Evolutionary conservation across 2,329 filamentous ascomycete species (phyloP).

Genomic region (Ilyonectria robusta): DNA sequence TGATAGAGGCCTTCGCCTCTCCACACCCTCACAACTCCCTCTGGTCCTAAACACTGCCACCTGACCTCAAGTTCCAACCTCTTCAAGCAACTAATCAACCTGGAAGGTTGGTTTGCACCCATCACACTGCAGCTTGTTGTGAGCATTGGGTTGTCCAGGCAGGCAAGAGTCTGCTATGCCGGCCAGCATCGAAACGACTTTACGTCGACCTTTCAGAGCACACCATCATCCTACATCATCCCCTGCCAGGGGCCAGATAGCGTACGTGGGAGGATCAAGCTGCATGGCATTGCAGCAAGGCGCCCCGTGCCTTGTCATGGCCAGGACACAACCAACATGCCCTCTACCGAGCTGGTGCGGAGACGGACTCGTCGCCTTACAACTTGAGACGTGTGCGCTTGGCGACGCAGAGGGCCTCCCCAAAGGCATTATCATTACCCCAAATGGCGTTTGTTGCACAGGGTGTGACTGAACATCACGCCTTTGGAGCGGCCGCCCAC

Average conservation of each 20-base stretch:
- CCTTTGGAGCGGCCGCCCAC: slow-evolving; percentile 20
- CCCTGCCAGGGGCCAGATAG: slow-evolving; percentile 29
- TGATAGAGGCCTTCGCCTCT: slow-evolving; percentile 33
- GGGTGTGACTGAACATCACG: slow-evolving; percentile 15
- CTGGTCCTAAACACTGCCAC: slow-evolving; percentile 39
- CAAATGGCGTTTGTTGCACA: slow-evolving; percentile 24
- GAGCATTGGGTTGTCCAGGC: slow-evolving; percentile 10
- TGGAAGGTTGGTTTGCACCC: slow-evolving; percentile 29
- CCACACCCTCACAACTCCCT: slow-evolving; percentile 40
- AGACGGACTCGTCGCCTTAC: slow-evolving; percentile 17
- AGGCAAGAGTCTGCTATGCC: slow-evolving; percentile 16
- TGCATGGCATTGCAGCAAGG: slow-evolving; percentile 32
- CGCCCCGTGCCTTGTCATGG: slow-evolving; percentile 22
- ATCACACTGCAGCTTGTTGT: slow-evolving; percentile 27
- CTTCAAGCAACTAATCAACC: slow-evolving; percentile 33
- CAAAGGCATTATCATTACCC: slow-evolving; percentile 5
- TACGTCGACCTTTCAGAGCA: slow-evolving; percentile 29
- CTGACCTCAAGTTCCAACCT: slow-evolving; percentile 47
- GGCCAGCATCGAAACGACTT: slow-evolving; percentile 24
- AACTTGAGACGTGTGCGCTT: slow-evolving; percentile 20
- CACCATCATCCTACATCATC: slow-evolving; percentile 28
- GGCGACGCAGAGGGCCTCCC: neutral
- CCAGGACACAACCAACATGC: slow-evolving; percentile 12
- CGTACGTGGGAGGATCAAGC: slow-evolving; percentile 11
- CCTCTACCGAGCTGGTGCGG: slow-evolving; percentile 32